These are phyloP conservation scores for Didymella segeticola DNA, from an alignment of 2,329 filamentous ascomycete genomes.

Conservation along the genomic window DNA sequence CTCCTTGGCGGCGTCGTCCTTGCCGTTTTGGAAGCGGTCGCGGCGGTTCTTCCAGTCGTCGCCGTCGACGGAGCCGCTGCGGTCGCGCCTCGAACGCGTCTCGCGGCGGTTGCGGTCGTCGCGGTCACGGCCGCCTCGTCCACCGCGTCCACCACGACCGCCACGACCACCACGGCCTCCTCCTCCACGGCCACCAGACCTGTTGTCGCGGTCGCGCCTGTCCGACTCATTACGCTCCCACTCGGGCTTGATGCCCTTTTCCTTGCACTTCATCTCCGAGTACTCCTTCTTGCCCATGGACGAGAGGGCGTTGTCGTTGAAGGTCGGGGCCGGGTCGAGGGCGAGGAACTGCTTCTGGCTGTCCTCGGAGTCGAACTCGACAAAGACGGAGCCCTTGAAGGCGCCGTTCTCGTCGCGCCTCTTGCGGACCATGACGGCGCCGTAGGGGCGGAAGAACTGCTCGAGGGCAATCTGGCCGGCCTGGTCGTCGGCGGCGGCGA, in stretches of 20 bases:
- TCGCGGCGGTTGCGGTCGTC: constrained; percentile 28
- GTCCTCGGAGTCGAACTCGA: constrained; percentile 85
- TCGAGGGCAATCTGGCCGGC: constrained; percentile 94
- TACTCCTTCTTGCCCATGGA: constrained; percentile 92
- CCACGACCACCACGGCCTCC: constrained; percentile 39
- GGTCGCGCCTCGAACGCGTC: constrained; percentile 33
- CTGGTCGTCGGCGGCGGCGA: constrained; percentile 84
- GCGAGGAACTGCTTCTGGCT: constrained; percentile 80
- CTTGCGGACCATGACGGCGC: constrained; percentile 81
- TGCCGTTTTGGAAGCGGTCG: constrained; percentile 45
- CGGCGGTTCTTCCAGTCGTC: constrained; percentile 40
- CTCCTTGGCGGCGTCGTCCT: constrained; percentile 32
- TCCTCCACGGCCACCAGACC: constrained; percentile 41
- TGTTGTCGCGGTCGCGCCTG: constrained; percentile 36
- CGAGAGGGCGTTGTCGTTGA: constrained; percentile 78
- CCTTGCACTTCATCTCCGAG: constrained; percentile 60
- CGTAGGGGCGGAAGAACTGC: constrained; percentile 84
- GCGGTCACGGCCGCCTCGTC: constrained; percentile 35
- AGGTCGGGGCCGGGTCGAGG: constrained; percentile 81
- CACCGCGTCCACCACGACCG: constrained; percentile 10
- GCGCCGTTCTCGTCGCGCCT: constrained; percentile 72
- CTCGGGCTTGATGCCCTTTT: constrained; percentile 54
- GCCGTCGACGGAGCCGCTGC: constrained; percentile 32
- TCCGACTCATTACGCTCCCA: constrained; percentile 46
- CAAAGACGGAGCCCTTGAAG: constrained; percentile 97